Conservation (phyloP, 106 monocot genomes). For the Dioscorea zingiberensis region DNA sequence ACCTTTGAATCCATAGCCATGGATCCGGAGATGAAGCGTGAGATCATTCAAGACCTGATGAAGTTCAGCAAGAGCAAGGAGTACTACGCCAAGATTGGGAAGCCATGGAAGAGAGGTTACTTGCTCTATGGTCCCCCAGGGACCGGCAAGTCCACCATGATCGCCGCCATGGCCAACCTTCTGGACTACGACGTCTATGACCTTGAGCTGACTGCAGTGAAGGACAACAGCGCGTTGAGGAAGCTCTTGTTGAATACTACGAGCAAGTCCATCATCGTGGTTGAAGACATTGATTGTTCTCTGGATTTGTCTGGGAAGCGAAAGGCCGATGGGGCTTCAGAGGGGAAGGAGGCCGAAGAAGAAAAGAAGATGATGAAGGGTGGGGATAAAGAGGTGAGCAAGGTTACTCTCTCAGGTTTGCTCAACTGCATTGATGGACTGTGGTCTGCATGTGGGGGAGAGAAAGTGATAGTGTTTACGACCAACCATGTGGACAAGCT, state of each 20-base stretch:
- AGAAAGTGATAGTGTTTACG: slow-evolving; percentile 28
- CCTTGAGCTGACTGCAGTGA: slow-evolving; percentile 5
- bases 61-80: slow-evolving; percentile 17
- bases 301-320: neutral
- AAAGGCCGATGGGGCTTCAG: neutral
- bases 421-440: neutral
- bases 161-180: slow-evolving; percentile 27
- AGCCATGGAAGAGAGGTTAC: slow-evolving; percentile 29
- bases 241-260: slow-evolving; percentile 14
- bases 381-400: neutral
- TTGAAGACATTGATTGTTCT: slow-evolving; percentile 32
- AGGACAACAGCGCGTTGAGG: slow-evolving; percentile 4
- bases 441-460: slow-evolving; percentile 25
- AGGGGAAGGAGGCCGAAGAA: slow-evolving; percentile 1
- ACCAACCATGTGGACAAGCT: slow-evolving; percentile 27
- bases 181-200: slow-evolving; percentile 31
- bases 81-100: slow-evolving; percentile 20
- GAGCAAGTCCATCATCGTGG: slow-evolving; percentile 17
- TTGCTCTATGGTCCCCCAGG: slow-evolving; percentile 27
- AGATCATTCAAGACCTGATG: slow-evolving; percentile 9
- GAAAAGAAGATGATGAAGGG: neutral
- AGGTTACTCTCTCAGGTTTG: neutral
- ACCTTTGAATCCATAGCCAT: slow-evolving; percentile 26
- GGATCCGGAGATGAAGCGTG: slow-evolving; percentile 18
- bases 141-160: slow-evolving; percentile 17